Base-by-base conservation (phyloP, 495 filamentous ascomycete genomes). In the Podospora tetraspora region DNA sequence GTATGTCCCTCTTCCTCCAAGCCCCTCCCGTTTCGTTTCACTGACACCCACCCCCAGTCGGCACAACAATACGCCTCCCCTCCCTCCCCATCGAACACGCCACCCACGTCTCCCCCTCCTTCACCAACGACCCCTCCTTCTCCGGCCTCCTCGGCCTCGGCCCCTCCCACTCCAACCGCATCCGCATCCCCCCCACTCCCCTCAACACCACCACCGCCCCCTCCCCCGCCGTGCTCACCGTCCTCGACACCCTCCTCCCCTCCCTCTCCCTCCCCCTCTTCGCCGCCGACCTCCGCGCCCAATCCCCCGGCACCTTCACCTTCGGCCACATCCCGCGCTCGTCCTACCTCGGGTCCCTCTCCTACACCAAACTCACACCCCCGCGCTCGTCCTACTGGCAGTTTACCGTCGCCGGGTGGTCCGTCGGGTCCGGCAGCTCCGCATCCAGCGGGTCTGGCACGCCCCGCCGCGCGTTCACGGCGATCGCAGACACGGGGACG, bases 111-210 rank as follows among this genome's bases (percentile, higher is more conserved):
- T 90, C 87, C 57, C 22, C 69, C 59, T 64, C 82, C 56, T 93
- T 92, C 80, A 71, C 76, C 21, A 32, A 79, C 37, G 87, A 91
- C 69, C 80, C 79, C 64, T 76, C 83, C 70, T 86, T 82, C 72
- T 88, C 90, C 66, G 90, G 90, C 34, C 81, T 93, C 25, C 81
- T 93, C n/a, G 90, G 90, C 32, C 80, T 92, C n/a, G 87, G 86
- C 7, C 90, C 91, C 78, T 86, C 84, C 75, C 79, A 72, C 29
- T 84, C 91, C 74, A 92, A 91, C 79, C 88, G 84, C 1, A 85
- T 91, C 68, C 64, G 73, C 30, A 89, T 9, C 16, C 43, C 43
- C 19, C 43, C 16, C 16, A n/a, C 19, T 16, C 37, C 37, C 4
- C 37, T 16, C 1, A 52, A 52, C 43, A 52, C 19, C 37, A 43